Base-by-base conservation (phyloP, 176 grass and related monocot species). In the Bolboschoenus planiculmis region DNA sequence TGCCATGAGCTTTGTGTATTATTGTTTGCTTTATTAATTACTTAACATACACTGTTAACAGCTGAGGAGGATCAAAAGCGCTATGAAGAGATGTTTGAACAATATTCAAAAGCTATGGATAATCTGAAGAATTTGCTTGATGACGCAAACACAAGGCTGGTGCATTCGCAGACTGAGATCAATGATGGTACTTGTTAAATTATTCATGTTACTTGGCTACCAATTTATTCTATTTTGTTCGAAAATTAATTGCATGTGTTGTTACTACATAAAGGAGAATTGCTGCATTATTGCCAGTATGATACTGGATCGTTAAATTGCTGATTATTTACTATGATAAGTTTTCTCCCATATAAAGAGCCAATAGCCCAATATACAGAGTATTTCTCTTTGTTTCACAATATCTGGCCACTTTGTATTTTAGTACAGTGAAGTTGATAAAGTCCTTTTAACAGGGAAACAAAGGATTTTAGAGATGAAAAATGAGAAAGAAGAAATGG, bases 401-500 rank as follows among this genome's bases (percentile, higher is more conserved):
- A 50, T 75, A 75, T 75, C 18, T 42, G 16, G 10, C 3, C 70
- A 30, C 39, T 11, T 66, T 30, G 23, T 51, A 35, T 65, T 64
- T 36, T 72, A 24, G n/a, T 50, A 50, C 10, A 24, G 70, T 47
- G 6, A 51, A 76, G 72, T 51, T 76, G 26, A 76, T 51, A 50
- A 50, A 35, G 56, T 48, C 35, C 42, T 30, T 86, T 43, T 67
- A 60, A 66, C 81, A 94, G 95, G 88, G 31, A 84, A 90, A 62
- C 88, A 95, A 86, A 88, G 88, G 79, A 85, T 91, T 24, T 77
- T 89, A 86, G 79, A 72, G 58, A 82, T 97, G 81, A 88, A 85
- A 89, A 88, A 85, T 71, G 89, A 97, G 84, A 97, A 94, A 85
- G 88, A 97, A 84, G 85, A 94, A 85, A 88, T 91, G 78, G 87